Conservation (phyloP, 148 eudicot genomes). For the Drosera capensis region DNA sequence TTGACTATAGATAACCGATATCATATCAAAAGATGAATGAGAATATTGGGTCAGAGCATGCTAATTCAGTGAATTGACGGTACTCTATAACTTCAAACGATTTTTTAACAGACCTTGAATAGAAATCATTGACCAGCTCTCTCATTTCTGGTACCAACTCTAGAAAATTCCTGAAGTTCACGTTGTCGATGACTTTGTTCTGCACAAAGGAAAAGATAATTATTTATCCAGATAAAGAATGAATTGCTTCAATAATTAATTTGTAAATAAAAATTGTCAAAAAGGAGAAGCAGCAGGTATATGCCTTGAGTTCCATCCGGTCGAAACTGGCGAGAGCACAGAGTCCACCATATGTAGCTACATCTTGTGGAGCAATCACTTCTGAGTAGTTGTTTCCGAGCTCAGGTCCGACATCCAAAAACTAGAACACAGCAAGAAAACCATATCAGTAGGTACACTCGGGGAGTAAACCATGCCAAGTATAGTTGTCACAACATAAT, state of each 20-base stretch:
- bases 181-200: conserved; percentile 90
- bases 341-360: conserved; percentile 94
- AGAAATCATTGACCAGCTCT: conserved; percentile 83
- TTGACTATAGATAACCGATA: too few relatives aligned
- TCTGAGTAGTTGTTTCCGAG: conserved; percentile 69
- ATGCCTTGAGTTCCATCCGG: conserved; percentile 83
- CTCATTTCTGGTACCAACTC: conserved; percentile 95
- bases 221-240: background rate
- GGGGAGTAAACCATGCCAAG: too few relatives aligned
- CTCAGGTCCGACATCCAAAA: conserved; percentile 75
- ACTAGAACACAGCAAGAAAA: conserved; percentile 26
- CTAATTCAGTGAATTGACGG: too few relatives aligned
- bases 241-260: background rate
- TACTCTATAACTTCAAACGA: too few relatives aligned
- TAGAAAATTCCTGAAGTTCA: conserved; percentile 75
- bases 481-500: too few relatives aligned
- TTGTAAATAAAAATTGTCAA: background rate
- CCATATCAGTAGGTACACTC: conserved; percentile 97
- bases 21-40: too few relatives aligned
- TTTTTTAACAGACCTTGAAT: too few relatives aligned
- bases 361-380: conserved; percentile 91
- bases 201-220: conserved; percentile 17
- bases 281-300: conserved; percentile 2
- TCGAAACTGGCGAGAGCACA: conserved; percentile 98
- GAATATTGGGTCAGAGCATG: too few relatives aligned